A percentile compares a stretch with the other conserved stretches of the same genome.
Conservation (phyloP, 176 grass and related monocot species). For the Tillandsia leiboldiana region DNA sequence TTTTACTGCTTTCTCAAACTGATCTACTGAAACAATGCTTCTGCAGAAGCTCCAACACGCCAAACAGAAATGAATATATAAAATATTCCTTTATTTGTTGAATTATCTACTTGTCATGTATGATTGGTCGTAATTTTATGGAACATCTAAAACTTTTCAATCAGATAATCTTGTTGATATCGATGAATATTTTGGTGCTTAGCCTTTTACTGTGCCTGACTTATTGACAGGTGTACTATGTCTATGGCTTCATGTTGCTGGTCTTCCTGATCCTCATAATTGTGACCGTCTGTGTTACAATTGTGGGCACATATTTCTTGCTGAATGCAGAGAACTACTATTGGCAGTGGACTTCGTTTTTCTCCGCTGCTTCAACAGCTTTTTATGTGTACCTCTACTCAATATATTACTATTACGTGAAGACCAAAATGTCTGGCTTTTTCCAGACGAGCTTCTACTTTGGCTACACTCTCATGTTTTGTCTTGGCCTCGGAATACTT, state of each 20-base stretch:
- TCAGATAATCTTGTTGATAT: too few relatives aligned
- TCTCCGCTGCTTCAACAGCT: slow-evolving; percentile 90
- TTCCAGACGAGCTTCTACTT: slow-evolving; percentile 99
- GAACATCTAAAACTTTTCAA: not conserved
- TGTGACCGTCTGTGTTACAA: slow-evolving; percentile 92
- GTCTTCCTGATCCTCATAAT: slow-evolving; percentile 97
- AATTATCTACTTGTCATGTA: not conserved
- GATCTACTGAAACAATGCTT: too few relatives aligned
- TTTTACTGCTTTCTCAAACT: too few relatives aligned
- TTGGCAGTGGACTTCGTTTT: slow-evolving; percentile 99
- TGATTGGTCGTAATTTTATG: not conserved
- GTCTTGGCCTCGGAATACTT: slow-evolving; percentile 84
- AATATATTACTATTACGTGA: slow-evolving; percentile 88
- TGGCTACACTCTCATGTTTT: slow-evolving; percentile 98
- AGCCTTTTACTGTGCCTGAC: not conserved
- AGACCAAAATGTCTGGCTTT: slow-evolving; percentile 99
- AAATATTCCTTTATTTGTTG: too few relatives aligned
- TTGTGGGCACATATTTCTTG: slow-evolving; percentile 97
- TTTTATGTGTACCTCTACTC: slow-evolving; percentile 93
- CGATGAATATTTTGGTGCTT: too few relatives aligned
- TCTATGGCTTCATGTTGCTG: slow-evolving; percentile 97
- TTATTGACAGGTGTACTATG: slow-evolving; percentile 74
- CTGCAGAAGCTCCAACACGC: too few relatives aligned
- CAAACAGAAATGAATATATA: too few relatives aligned
- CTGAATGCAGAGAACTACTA: slow-evolving; percentile 98